These are phyloP conservation scores for Sclerotinia glacialis DNA, from an alignment of 2,329 filamentous ascomycete genomes.

Conservation along the genomic window DNA sequence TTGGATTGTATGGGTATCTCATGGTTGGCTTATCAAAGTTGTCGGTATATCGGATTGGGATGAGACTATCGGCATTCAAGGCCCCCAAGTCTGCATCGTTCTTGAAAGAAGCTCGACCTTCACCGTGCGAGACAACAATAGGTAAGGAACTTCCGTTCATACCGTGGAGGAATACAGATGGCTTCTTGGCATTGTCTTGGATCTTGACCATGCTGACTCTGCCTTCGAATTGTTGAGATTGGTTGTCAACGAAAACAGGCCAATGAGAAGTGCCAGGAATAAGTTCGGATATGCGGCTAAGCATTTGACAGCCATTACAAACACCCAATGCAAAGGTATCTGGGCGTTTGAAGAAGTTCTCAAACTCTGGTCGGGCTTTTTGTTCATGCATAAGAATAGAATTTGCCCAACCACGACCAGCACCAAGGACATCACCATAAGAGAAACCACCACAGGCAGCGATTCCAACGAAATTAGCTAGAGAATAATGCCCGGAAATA, in stretches of 20 bases:
- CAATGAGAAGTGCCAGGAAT: conserved; percentile 82
- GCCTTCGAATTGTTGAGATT: conserved; percentile 85
- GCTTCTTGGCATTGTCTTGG: conserved; percentile 55
- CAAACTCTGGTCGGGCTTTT: conserved; percentile 72
- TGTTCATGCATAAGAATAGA: conserved; percentile 81
- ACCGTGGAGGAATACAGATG: conserved; percentile 84
- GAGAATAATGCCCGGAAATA: conserved; percentile 66
- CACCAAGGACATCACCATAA: conserved; percentile 82
- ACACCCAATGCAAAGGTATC: conserved; percentile 93
- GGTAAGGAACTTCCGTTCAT: conserved; percentile 81
- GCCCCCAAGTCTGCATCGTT: conserved; percentile 50
- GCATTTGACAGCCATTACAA: conserved; percentile 97
- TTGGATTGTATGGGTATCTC: conserved; percentile 83
- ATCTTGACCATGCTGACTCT: conserved; percentile 84
- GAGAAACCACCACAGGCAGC: conserved; percentile 97
- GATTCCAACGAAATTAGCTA: conserved; percentile 80
- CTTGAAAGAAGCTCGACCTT: conserved; percentile 75
- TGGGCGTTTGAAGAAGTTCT: conserved; percentile 77
- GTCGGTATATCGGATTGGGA: conserved; percentile 81
- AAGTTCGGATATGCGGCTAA: conserved; percentile 75
- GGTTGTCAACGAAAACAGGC: conserved; percentile 84
- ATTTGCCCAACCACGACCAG: conserved; percentile 96
- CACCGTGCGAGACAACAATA: conserved; percentile 86
- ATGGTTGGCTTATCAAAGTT: conserved; percentile 74
- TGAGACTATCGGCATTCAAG: conserved; percentile 64